phyloP scores from a whole-genome alignment of 495 filamentous ascomycete genomes.

The Tuber brumale region DNA sequence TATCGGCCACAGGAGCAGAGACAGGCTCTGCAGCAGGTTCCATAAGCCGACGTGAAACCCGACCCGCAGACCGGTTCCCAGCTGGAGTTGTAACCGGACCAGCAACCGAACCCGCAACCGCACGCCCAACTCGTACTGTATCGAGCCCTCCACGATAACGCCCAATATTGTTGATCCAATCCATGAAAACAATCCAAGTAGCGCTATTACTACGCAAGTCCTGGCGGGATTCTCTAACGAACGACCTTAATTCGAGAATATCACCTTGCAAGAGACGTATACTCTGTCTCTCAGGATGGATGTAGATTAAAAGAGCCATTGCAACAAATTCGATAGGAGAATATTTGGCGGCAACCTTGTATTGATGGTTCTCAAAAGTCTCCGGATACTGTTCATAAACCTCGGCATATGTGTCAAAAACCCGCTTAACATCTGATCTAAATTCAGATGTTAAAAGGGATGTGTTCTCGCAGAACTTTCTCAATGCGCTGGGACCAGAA shows the following conservation, averaged over 20 bases:
- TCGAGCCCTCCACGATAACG: constrained; percentile 23
- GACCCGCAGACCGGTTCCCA: not conserved
- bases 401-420: constrained; percentile 35
- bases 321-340: constrained; percentile 48
- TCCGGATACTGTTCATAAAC: constrained; percentile 31
- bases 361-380: constrained; percentile 37
- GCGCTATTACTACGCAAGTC: constrained; percentile 46
- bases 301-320: constrained; percentile 45
- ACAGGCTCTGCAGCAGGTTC: not conserved
- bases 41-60: not conserved
- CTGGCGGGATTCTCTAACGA: constrained; percentile 42
- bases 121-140: not conserved
- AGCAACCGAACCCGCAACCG: not conserved
- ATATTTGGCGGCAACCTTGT: constrained; percentile 43
- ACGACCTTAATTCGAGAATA: constrained; percentile 43
- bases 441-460: constrained; percentile 19
- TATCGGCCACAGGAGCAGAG: not conserved
- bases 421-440: constrained; percentile 19
- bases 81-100: not conserved
- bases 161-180: constrained; percentile 43
- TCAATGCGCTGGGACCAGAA: constrained; percentile 28
- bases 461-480: constrained; percentile 28
- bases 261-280: constrained; percentile 45
- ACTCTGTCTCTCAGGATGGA: constrained; percentile 43
- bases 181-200: constrained; percentile 45